Evolutionary conservation across 306 rosid species (phyloP), one percentile per base, ranked within the genome.

Genomic region (Cicer cuneatum): DNA sequence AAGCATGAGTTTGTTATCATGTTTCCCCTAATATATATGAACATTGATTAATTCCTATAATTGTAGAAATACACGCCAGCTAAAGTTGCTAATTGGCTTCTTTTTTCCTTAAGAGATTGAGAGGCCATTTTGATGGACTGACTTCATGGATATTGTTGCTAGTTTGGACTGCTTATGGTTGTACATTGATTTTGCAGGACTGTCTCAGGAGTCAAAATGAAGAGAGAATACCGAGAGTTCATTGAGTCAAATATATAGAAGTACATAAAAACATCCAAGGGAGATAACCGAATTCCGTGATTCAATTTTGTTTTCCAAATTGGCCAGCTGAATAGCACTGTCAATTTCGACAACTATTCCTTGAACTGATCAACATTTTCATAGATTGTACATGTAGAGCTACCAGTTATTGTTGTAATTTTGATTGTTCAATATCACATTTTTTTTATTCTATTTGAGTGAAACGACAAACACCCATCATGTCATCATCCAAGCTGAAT

Each of bases 161-260:
- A 8, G 15, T 56, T 70, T 74, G 40, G 18, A 52, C 46, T 39
- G 59, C 71, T 45, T 7, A 75, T 75, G 69, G 38, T 18, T 35
- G 21, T 51, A 43, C 58, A 39, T 40, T 80, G 63, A 37, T 73
- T 67, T 67, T 86, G 82, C 85, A 93, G 97, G 90, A 88, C 84
- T 71, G 75, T 91, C 2, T 78, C 97, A 12, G 97, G 98, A 53
- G 98, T 93, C 76, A 91, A 91, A 81, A 93, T 89, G 98, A 93
- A 93, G 91, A 85, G 87, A 1, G 97, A 89, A 74, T 93, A 89
- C 85, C 87, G 82, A 87, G 96, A 90, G 63, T 88, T 93, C 83
- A 88, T 93, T 15, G 96, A 87, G 79, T 78, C 84, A 37, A 89
- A 87, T 56, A 93, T 82, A 75, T 93, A 87, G 85, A 79, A 83